A percentile compares a stretch with the other conserved stretches of the same genome.
phyloP scores from a whole-genome alignment of 495 filamentous ascomycete genomes.

The Podospora sp. region DNA sequence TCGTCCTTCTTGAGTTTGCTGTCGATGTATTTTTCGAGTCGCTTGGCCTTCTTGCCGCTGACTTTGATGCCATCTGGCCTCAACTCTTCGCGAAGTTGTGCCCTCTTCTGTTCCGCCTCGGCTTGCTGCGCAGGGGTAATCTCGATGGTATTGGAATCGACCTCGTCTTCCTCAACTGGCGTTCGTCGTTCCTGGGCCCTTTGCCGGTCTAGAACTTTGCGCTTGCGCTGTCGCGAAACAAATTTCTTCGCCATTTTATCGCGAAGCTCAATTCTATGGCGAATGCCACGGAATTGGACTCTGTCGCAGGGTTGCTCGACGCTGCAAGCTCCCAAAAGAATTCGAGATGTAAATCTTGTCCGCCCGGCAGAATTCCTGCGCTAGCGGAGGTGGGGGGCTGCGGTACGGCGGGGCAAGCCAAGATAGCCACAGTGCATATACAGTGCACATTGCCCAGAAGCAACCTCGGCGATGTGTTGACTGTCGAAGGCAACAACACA shows the following conservation, averaged over 20 bases:
- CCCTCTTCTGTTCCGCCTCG: constrained; percentile 69
- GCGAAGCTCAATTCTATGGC: neutral
- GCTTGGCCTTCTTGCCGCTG: constrained; percentile 88
- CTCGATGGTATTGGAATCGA: constrained; percentile 72
- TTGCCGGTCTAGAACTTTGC: constrained; percentile 61
- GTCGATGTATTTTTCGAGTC: constrained; percentile 97
- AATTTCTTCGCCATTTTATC: constrained; percentile 65
- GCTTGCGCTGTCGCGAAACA: constrained; percentile 78
- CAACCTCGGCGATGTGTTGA: neutral
- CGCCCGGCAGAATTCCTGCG: constrained; percentile 50
- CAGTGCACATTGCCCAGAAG: neutral
- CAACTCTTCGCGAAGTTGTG: constrained; percentile 57
- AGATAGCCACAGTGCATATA: neutral
- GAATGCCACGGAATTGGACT: neutral
- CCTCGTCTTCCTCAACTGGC: constrained; percentile 37
- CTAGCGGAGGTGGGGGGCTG: constrained; percentile 15
- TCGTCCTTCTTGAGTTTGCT: constrained; percentile 95
- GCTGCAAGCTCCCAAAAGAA: constrained; percentile 7
- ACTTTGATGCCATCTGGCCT: constrained; percentile 75
- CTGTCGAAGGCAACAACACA: neutral
- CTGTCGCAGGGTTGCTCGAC: neutral
- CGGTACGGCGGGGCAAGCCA: neutral
- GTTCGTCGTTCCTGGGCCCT: constrained; percentile 48
- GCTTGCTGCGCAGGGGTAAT: constrained; percentile 66
- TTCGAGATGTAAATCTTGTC: constrained; percentile 27